phyloP scores from a whole-genome alignment of 495 filamentous ascomycete genomes.

The Platismatia glauca region DNA sequence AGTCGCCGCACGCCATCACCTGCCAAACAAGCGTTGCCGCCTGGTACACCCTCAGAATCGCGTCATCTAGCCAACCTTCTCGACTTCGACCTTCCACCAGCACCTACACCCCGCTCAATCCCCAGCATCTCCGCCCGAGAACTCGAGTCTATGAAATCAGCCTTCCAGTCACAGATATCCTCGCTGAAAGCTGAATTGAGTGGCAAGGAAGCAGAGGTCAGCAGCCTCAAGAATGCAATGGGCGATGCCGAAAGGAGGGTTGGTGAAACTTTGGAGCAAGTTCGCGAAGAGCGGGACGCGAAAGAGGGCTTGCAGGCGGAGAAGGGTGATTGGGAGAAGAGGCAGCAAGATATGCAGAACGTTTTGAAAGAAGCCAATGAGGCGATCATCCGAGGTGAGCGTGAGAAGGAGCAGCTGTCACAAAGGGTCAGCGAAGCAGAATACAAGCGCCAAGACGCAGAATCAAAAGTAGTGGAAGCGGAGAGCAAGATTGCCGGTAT shows the following conservation, averaged over 20 bases:
- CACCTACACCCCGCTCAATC: conserved; percentile 82
- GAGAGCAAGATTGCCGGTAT: conserved; percentile 65
- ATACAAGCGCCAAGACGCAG: conserved; percentile 54
- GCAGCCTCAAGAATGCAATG: conserved; percentile 74
- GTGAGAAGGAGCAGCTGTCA: conserved; percentile 63
- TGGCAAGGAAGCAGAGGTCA: conserved; percentile 84
- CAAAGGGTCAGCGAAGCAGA: conserved; percentile 67
- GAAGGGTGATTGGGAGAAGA: conserved; percentile 71
- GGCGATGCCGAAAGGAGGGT: conserved; percentile 85
- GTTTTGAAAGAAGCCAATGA: conserved; percentile 70
- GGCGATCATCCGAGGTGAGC: conserved; percentile 67
- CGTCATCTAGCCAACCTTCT: conserved; percentile 55
- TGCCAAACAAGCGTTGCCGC: conserved; percentile 29
- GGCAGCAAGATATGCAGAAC: conserved; percentile 74
- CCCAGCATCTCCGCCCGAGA: conserved; percentile 87
- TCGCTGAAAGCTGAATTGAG: conserved; percentile 79
- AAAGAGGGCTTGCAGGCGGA: conserved; percentile 68
- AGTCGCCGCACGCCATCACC: conserved; percentile 38
- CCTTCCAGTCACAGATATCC: conserved; percentile 80
- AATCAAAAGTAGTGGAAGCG: conserved; percentile 49
- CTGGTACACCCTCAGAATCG: conserved; percentile 39
- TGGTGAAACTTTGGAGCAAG: conserved; percentile 69
- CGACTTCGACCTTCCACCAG: conserved; percentile 86
- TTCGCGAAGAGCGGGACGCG: conserved; percentile 60
- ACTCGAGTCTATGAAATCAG: conserved; percentile 82